phyloP scores from a whole-genome alignment of 1,284 basidiomycete species.

The Omphalotus olearius region DNA sequence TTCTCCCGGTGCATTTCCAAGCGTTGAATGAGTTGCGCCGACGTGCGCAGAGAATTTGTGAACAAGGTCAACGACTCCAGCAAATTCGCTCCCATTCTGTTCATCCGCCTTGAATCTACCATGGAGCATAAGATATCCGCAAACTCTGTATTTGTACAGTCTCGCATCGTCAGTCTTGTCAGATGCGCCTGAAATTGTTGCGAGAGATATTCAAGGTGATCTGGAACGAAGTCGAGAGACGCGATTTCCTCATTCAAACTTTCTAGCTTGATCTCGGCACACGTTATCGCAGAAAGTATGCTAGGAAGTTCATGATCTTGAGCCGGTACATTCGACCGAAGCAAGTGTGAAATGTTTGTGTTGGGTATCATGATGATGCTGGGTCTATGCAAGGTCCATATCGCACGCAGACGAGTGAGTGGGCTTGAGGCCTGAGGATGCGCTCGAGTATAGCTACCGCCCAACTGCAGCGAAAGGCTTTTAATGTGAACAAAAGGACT shows the following conservation, averaged over 20 bases:
- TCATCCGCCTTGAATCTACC: conserved; percentile 1
- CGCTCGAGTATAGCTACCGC: too few relatives aligned
- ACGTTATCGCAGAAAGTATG: background rate
- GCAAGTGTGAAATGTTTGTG: background rate
- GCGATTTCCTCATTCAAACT: background rate
- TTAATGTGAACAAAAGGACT: too few relatives aligned
- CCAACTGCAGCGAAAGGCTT: too few relatives aligned
- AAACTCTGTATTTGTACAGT: background rate
- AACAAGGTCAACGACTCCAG: background rate
- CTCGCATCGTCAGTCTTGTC: too few relatives aligned
- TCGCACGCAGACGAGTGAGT: too few relatives aligned
- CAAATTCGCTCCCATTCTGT: background rate
- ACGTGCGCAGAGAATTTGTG: background rate
- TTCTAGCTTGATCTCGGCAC: background rate
- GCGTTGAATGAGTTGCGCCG: background rate
- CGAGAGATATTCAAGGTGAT: too few relatives aligned
- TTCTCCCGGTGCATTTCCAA: background rate
- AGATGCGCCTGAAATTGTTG: too few relatives aligned
- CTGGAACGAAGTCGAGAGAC: too few relatives aligned
- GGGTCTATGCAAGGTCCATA: too few relatives aligned
- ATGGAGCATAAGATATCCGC: background rate
- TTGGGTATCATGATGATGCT: too few relatives aligned
- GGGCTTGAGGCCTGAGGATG: too few relatives aligned
- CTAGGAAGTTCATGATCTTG: conserved; percentile 1
- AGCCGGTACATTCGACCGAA: background rate